Evolutionary conservation across 768 basidiomycete genomes (phyloP), one percentile per base, ranked within the genome.

Genomic region (Psilocybe cubensis): DNA sequence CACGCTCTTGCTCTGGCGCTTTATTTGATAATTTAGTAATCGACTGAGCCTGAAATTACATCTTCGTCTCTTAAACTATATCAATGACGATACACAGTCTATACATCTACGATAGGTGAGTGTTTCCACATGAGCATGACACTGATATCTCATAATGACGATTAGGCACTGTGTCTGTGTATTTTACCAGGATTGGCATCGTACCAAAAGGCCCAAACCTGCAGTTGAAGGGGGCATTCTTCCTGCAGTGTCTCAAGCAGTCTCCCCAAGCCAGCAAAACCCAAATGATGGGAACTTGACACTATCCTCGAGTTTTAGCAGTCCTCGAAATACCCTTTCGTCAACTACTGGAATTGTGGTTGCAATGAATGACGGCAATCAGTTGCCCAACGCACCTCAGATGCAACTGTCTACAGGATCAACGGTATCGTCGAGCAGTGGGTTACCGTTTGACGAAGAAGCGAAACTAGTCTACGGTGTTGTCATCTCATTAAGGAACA

Each of bases 381-480:
- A 74, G 44, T 66, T 65, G 20, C 70, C 78, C 24, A 53, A 72
- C 12, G 70, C 78, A 20, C 70, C 80, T 8, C 72, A 76, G 24
- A 57, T 75, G 23, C 75, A 74, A 64, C 65, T 73, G 3, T 66
- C 76, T 17, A 65, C 71, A 0, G 64, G 71, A 23, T 63, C 76
- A n/a, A 33, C 66, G 28, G 59, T 67, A 23, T 61, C 69, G 25
- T 75, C 79, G 9, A 83, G 76, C 59, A 79, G 84, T 3, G 85
- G 83, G 17, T 76, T 99, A 18, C 79, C 96, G 5, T 98, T 99
- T 64, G 97, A 99, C 68, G 97, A 99, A 71, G 96, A 99, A 72
- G 89, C 89, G 1, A 99, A 99, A 70, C 82, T 99, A 59, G 96
- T 99, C 0, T 99, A 98, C 70, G 97, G 97, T 54, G 92, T 99